phyloP scores from a whole-genome alignment of 495 filamentous ascomycete species.

The Trichoderma asperelloides region DNA sequence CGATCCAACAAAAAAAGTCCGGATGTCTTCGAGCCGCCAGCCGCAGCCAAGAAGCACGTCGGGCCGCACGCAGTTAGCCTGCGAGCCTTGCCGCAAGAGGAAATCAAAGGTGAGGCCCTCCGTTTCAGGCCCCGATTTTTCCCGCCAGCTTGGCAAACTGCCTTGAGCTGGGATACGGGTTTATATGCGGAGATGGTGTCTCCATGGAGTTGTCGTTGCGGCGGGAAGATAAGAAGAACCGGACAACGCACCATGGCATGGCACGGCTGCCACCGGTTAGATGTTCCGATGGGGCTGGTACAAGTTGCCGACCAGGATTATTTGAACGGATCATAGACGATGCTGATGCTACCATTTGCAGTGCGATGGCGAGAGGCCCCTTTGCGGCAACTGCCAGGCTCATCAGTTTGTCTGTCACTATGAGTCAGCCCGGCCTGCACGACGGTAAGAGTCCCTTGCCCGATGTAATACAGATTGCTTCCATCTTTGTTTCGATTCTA shows the following conservation, averaged over 20 bases:
- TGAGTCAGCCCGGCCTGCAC: neutral
- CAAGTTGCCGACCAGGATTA: neutral
- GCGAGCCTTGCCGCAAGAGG: constrained; percentile 7
- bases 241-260: neutral
- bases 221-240: neutral
- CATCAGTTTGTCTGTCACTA: neutral
- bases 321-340: neutral
- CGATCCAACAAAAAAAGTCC: neutral
- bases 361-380: constrained; percentile 7
- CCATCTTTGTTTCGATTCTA: neutral
- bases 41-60: neutral
- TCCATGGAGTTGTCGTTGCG: neutral
- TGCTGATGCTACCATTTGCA: neutral
- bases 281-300: neutral
- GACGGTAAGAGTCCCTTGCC: neutral
- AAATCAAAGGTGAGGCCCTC: neutral
- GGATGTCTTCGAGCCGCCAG: constrained; percentile 7
- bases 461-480: too few species aligned
- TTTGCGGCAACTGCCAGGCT: constrained; percentile 1
- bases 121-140: neutral
- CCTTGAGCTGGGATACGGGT: neutral
- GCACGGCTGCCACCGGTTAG: neutral
- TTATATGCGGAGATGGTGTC: too few species aligned
- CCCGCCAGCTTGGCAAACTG: neutral
- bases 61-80: constrained; percentile 1